Evolutionary conservation across 2,329 filamentous ascomycete genomes (phyloP), one percentile per base, ranked within the genome.

Genomic region (Zalaria obscura): DNA sequence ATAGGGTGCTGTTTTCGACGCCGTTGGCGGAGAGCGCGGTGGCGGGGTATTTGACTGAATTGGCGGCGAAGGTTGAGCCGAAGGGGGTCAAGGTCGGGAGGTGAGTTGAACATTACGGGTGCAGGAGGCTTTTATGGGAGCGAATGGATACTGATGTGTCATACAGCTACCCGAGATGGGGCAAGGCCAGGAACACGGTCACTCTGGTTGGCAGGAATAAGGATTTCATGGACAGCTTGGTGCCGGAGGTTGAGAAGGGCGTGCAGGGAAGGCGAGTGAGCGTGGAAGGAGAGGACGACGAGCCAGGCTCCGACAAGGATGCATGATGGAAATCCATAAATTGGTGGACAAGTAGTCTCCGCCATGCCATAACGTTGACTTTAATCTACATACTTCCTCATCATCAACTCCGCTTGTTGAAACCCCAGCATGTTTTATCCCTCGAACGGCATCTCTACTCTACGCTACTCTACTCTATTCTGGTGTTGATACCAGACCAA

Each of bases 81-180:
- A 77, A 74, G 54, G 87, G 86, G 3, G 73, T 96, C 54, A 96
- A 96, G 65, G 86, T 96, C 10, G 91, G 91, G 37, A 93, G 43
- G 43, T 41, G 26, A 45, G 43, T 25, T 9, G 2, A 25, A 18
- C 18, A 18, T 18, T 18, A 18, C 18, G 18, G 18, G 18, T 18
- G 18, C 18, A 18, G 18, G 18, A 18, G 18, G 18, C 18, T 18
- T 18, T 18, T 18, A 2, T 18, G 18, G 18, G 18, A 18, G 18
- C 18, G 3, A 36, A 8, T 18, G 34, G 11, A 11, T 25, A 28
- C 41, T 42, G 9, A 42, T 32, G 5, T 25, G 5, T 10, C 5
- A 5, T 6, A n/a, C 27, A 45, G 85, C 61, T 96, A 98, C 62
- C 91, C 91, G 31, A 71, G 86, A 42, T 95, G 88, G 87, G 85